Conservation (phyloP, 441 rosid species). For the Rhodomyrtus psidioides region DNA sequence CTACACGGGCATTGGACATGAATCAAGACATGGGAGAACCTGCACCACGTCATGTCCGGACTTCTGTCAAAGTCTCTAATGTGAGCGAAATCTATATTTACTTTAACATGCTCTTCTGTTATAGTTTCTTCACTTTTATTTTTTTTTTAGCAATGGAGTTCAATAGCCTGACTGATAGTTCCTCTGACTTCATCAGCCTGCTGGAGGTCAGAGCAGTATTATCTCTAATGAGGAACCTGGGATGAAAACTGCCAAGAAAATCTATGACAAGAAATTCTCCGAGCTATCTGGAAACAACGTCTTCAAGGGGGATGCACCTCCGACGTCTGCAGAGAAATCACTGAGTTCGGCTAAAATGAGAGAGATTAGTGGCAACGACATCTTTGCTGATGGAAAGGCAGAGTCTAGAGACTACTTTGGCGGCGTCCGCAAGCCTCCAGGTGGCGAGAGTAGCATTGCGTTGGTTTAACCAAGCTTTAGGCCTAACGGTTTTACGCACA, state of each 20-base stretch:
- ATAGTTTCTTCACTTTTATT: background rate
- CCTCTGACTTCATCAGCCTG: constrained; percentile 38
- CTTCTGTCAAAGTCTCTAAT: constrained; percentile 73
- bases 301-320: constrained; percentile 67
- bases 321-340: constrained; percentile 54
- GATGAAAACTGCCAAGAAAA: constrained; percentile 87
- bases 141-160: background rate
- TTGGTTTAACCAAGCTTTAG: constrained; percentile 40
- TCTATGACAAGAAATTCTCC: constrained; percentile 57
- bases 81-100: constrained; percentile 24
- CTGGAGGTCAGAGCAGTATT: constrained; percentile 88
- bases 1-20: constrained; percentile 53
- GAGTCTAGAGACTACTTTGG: constrained; percentile 86
- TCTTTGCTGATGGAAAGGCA: constrained; percentile 87
- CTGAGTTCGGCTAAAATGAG: constrained; percentile 65
- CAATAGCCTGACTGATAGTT: background rate
- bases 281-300: constrained; percentile 86
- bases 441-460: constrained; percentile 95
- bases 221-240: constrained; percentile 42
- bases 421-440: constrained; percentile 97
- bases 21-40: constrained; percentile 67
- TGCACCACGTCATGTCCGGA: constrained; percentile 58
- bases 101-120: background rate
- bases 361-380: constrained; percentile 86
- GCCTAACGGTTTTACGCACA: background rate